Base-by-base conservation (phyloP, 1,284 basidiomycete genomes). In the Trichosporon coremiiforme region DNA sequence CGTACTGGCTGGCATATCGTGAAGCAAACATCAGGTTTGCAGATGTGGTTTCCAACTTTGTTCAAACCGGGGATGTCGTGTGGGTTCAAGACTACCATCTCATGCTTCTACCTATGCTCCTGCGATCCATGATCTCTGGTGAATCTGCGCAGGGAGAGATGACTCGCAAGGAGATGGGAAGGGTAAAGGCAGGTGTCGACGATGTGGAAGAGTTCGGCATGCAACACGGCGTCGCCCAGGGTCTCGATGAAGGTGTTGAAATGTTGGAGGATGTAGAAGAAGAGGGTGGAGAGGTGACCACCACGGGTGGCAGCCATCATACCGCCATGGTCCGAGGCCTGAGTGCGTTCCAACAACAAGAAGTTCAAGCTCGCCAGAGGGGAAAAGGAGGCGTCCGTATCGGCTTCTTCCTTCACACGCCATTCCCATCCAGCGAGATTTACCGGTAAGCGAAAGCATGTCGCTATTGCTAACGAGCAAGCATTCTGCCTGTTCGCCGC, bases 11-110 rank as follows among this genome's bases (percentile, higher is more conserved):
- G 65, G 96, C 95, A 0, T 99, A 99, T 84, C 90, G 96, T 41
- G 94, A 98, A 83, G 97, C 97, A 63, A 99, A 99, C 83, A 86
- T 95, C 85, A 88, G 89, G 72, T 99, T 99, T 80, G 96, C 97
- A 0, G 91, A 98, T 80, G 91, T 87, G 20, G 92, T 99, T 68
- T 86, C 89, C 70, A 86, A 87, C 70, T 91, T 94, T 77, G 86
- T 95, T 69, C 87, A 86, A 5, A 89, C 91, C 1, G 92, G 93
- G 36, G 90, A 95, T 70, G 95, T 98, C 89, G 94, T 99, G 64
- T 99, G 96, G 96, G 97, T 99, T 0, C 95, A 98, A 83, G 95
- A 96, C 82, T 97, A 97, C 80, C 94, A 97, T 80, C 88, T 98
- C 70, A 98, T 98, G 95, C 91, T 99, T 69, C 89, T 98, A 6